Conservation (phyloP, 352 stramenopile genomes). For the Elongisporangium prolatum region DNA sequence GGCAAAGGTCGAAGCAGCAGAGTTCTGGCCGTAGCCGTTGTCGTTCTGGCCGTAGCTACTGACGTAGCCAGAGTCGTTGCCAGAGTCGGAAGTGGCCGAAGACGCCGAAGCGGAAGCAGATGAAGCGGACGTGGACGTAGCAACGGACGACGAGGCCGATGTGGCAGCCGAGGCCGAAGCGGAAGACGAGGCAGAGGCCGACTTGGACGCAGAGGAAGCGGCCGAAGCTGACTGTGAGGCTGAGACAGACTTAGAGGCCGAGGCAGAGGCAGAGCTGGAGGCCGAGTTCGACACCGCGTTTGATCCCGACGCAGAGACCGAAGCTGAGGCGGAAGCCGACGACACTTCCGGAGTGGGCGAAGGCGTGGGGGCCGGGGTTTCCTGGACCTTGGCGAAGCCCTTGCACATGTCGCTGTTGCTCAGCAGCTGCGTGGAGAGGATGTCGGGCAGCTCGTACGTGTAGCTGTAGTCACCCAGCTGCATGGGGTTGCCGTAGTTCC, state of each 20-base stretch:
- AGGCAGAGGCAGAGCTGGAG: not conserved
- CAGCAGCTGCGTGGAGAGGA: slow-evolving; percentile 54
- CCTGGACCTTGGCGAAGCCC: slow-evolving; percentile 20
- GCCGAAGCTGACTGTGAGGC: not conserved
- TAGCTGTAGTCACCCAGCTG: slow-evolving; percentile 75
- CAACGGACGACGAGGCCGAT: slow-evolving; percentile 5
- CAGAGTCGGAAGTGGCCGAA: slow-evolving; percentile 3
- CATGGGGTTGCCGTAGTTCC: slow-evolving; percentile 57
- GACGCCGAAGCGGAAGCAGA: not conserved
- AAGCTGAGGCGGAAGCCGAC: not conserved
- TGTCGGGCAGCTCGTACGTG: slow-evolving; percentile 57
- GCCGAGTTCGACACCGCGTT: slow-evolving; percentile 1
- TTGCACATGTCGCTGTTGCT: slow-evolving; percentile 64
- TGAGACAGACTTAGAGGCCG: not conserved
- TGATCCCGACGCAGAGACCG: not conserved
- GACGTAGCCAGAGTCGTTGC: slow-evolving; percentile 1
- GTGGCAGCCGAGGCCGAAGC: slow-evolving; percentile 4
- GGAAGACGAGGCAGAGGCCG: slow-evolving; percentile 1
- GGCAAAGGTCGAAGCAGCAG: not conserved
- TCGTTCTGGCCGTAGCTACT: not conserved
- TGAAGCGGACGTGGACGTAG: not conserved
- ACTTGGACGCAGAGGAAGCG: not conserved
- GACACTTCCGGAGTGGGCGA: slow-evolving; percentile 4
- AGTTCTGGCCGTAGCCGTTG: not conserved
- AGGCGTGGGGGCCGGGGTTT: slow-evolving; percentile 1